phyloP scores from a whole-genome alignment of 2,329 filamentous ascomycete genomes.

The Exophiala sideris region DNA sequence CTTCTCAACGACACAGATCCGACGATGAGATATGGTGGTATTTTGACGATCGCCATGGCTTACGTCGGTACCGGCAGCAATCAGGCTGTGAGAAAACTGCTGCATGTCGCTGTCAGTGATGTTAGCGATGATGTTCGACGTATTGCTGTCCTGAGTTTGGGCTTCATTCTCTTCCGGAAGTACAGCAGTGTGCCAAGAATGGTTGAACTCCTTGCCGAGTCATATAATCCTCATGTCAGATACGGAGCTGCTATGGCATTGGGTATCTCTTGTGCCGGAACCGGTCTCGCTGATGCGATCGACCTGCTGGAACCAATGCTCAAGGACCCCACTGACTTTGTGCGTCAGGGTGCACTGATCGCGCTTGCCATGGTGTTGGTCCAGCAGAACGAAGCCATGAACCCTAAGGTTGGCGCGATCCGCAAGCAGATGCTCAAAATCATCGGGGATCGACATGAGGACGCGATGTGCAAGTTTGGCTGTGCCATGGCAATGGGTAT shows the following conservation, averaged over 20 bases:
- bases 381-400: constrained; percentile 99
- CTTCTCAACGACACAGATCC: constrained; percentile 91
- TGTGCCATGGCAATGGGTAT: constrained; percentile 92
- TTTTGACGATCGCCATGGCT: constrained; percentile 96
- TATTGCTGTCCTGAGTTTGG: constrained; percentile 94
- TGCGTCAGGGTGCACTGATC: constrained; percentile 92
- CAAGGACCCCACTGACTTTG: constrained; percentile 98
- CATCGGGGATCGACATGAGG: constrained; percentile 89
- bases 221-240: constrained; percentile 96
- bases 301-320: constrained; percentile 98
- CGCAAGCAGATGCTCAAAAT: constrained; percentile 94
- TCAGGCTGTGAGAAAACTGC: constrained; percentile 92
- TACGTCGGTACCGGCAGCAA: constrained; percentile 98
- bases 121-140: constrained; percentile 96
- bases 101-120: constrained; percentile 95
- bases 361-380: constrained; percentile 96
- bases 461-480: constrained; percentile 99
- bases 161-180: constrained; percentile 98
- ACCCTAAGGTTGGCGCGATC: constrained; percentile 87
- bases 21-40: constrained; percentile 90
- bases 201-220: constrained; percentile 96
- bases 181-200: constrained; percentile 95
- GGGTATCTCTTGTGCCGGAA: constrained; percentile 95
- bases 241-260: constrained; percentile 98
- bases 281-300: constrained; percentile 91